These are phyloP conservation scores for Pseudozyma tsukubaensis DNA, from an alignment of 1,284 basidiomycete genomes.

Conservation along the genomic window DNA sequence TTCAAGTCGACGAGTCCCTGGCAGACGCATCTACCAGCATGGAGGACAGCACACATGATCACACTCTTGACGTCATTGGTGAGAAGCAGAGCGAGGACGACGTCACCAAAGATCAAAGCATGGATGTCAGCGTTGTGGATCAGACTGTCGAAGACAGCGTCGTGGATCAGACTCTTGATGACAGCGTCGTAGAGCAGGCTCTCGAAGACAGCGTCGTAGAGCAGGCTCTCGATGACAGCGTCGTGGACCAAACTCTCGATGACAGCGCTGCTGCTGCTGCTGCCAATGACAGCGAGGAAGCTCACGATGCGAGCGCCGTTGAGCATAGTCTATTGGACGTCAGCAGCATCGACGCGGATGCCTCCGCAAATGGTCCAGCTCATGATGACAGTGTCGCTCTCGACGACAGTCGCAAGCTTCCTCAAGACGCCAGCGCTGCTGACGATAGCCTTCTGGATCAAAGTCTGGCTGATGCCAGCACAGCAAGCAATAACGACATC, in stretches of 20 bases:
- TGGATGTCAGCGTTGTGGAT: not conserved
- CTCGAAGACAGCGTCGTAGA: not conserved
- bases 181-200: not conserved
- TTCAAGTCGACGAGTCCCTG: not conserved
- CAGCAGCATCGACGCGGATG: not conserved
- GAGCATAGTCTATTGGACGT: not conserved
- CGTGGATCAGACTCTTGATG: not conserved
- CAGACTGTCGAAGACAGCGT: not conserved
- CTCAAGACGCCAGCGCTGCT: too few species aligned
- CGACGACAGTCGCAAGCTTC: too few species aligned
- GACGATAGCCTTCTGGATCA: too few species aligned
- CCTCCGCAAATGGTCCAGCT: not conserved
- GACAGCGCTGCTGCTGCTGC: conserved; percentile 3
- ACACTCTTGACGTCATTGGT: not conserved
- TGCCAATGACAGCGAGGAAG: conserved; percentile 4
- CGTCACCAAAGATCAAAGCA: not conserved
- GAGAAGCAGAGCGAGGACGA: not conserved
- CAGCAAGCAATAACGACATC: too few species aligned
- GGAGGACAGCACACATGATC: conserved; percentile 9
- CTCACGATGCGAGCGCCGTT: not conserved
- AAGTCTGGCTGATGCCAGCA: too few species aligned
- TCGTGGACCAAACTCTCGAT: conserved; percentile 9
- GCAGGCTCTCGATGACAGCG: conserved; percentile 4
- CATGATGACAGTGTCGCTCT: too few species aligned
- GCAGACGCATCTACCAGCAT: not conserved